These are phyloP conservation scores for Candida ascalaphidarum DNA, from an alignment of 805 yeast genomes.

Conservation along the genomic window DNA sequence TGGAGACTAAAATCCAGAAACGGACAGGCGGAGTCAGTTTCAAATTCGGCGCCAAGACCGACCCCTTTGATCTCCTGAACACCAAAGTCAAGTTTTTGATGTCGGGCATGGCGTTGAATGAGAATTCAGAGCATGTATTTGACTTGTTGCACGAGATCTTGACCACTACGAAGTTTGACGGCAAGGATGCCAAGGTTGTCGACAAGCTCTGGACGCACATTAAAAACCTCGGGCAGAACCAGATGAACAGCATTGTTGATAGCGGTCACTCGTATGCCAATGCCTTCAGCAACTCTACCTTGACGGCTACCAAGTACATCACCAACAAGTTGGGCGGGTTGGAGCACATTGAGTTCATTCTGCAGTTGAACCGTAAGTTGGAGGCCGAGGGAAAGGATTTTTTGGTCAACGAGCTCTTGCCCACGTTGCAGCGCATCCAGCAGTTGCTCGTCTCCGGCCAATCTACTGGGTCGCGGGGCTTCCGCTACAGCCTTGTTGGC, in stretches of 20 bases:
- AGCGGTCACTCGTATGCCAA: slow-evolving; percentile 83
- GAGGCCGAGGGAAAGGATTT: slow-evolving; percentile 29
- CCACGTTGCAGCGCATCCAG: slow-evolving; percentile 49
- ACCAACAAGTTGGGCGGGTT: slow-evolving; percentile 67
- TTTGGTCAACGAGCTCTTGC: slow-evolving; percentile 45
- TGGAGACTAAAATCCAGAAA: slow-evolving; percentile 78
- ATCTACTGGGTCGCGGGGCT: slow-evolving; percentile 5
- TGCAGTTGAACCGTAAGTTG: slow-evolving; percentile 44
- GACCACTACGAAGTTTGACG: slow-evolving; percentile 56
- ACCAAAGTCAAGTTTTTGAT: slow-evolving; percentile 49
- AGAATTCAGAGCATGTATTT: slow-evolving; percentile 52
- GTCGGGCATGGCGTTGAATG: slow-evolving; percentile 62
- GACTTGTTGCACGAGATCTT: slow-evolving; percentile 66
- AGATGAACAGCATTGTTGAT: slow-evolving; percentile 72
- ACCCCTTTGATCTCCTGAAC: slow-evolving; percentile 39
- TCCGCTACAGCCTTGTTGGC: slow-evolving; percentile 53
- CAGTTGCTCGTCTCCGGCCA: slow-evolving; percentile 30
- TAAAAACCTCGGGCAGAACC: slow-evolving; percentile 67
- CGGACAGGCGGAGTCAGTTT: slow-evolving; percentile 80
- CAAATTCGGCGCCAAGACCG: slow-evolving; percentile 46
- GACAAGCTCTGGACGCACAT: slow-evolving; percentile 69
- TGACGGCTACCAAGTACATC: slow-evolving; percentile 53
- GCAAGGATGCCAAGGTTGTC: slow-evolving; percentile 28
- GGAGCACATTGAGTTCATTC: slow-evolving; percentile 64
- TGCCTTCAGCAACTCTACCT: slow-evolving; percentile 52